Base-by-base conservation (phyloP, 108 stramenopile genomes). In the Pseudonitzschia pungens region DNA sequence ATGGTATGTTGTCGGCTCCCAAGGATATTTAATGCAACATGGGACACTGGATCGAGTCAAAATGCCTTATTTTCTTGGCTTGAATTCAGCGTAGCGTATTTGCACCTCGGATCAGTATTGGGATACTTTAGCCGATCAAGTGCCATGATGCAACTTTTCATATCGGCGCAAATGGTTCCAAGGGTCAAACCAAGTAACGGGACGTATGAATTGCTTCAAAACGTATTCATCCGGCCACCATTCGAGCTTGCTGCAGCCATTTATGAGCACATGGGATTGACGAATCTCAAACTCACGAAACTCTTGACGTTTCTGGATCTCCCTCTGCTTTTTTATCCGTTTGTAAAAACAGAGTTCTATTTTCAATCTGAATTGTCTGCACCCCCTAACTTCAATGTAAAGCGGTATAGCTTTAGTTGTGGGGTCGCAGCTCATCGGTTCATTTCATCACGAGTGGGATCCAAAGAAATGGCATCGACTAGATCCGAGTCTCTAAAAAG, bases 251-350 rank as follows among this genome's bases (percentile, higher is more conserved):
- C 86, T 24, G 64, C 80, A 45, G 48, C 65, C 18, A 7, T 82
- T 3, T 78, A 68, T 24, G 76, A 72, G 24, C 8, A 32, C 16
- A 44, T 89, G 10, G 72, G 77, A 20, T 64, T 70, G 42, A 66
- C 69, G 15, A 40, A 57, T 22, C 33, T 36, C 16, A 43, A 55
- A 8, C 26, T 82, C 10, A 43, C 68, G 20, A 80, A 80, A 63
- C 40, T 96, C 51, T 69, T 75, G 53, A 73, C 79, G 22, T 79
- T 92, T 48, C 70, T 96, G 2, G 91, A 96, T 62, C 68, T 96
- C 53, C 95, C 95, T 0, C 68, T 96, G 28, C 75, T 96, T 24
- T 96, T 96, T 79, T 90, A 88, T 71, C 91, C 91, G 6, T 96
- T 91, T 67, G 86, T 90, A 65, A 88, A 81, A 54, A 68, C 83